Percentiles rank a stretch among this genome's conserved stretches.
Conservation (phyloP, 257 asterid species). For the Eucommia ulmoides region DNA sequence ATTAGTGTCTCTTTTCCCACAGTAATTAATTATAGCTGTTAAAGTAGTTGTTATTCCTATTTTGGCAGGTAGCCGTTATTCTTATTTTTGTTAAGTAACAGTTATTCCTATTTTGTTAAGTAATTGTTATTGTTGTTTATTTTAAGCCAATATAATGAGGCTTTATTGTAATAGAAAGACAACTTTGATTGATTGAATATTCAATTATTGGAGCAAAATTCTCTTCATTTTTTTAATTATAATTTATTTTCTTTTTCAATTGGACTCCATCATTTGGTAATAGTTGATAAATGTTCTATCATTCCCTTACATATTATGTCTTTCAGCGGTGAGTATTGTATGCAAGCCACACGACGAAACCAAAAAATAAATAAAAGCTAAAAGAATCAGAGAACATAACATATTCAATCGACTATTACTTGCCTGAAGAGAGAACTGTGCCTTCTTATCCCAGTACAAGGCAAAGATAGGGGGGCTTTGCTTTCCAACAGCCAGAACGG, state of each 20-base stretch:
- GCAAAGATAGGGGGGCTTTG: slow-evolving; percentile 78
- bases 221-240: not conserved
- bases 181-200: not conserved
- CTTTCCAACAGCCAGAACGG: slow-evolving; percentile 78
- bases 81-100: too few relatives aligned
- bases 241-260: too few relatives aligned
- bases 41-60: too few relatives aligned
- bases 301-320: not conserved
- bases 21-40: too few relatives aligned
- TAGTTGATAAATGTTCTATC: not conserved
- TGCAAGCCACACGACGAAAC: not conserved
- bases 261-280: not conserved
- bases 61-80: too few relatives aligned
- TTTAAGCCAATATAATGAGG: too few relatives aligned
- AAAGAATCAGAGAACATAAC: not conserved
- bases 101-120: too few relatives aligned
- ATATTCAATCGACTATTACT: slow-evolving; percentile 11
- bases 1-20: too few relatives aligned
- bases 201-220: not conserved
- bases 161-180: too few relatives aligned
- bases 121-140: too few relatives aligned
- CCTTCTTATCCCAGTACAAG: slow-evolving; percentile 83
- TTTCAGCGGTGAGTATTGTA: too few relatives aligned
- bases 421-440: slow-evolving; percentile 94
- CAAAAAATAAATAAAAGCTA: not conserved